Percentiles rank a stretch among this genome's conserved stretches.
phyloP scores from a whole-genome alignment of 106 monocot species.

The Narthecium ossifragum region DNA sequence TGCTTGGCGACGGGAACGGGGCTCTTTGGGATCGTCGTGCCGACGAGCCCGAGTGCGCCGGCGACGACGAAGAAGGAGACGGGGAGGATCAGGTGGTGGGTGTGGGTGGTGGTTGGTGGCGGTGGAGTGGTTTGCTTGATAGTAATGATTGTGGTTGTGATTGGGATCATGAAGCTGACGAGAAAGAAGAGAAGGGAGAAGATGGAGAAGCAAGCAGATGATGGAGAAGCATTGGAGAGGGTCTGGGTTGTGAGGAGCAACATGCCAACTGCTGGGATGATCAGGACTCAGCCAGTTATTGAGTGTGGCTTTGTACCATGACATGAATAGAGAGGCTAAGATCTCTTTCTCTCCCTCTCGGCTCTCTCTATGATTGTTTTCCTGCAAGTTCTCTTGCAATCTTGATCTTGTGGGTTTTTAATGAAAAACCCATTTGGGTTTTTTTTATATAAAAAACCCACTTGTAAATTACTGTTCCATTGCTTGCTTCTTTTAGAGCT shows the following conservation, averaged over 20 bases:
- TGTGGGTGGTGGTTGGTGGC: conserved; percentile 4
- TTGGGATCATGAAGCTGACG: not conserved
- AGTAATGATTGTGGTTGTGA: not conserved
- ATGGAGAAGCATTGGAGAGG: conserved; percentile 2
- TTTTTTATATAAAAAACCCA: too few species aligned
- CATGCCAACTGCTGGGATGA: conserved; percentile 12
- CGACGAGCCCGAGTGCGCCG: not conserved
- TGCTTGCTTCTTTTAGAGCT: too few species aligned
- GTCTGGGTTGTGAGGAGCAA: conserved; percentile 8
- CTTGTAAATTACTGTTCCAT: too few species aligned
- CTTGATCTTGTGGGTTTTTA: too few species aligned
- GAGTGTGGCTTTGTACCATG: conserved; percentile 11
- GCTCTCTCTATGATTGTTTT: too few species aligned
- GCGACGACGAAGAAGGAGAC: not conserved
- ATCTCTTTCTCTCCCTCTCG: too few species aligned
- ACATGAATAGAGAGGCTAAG: too few species aligned
- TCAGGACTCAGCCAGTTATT: conserved; percentile 15
- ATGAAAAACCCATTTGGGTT: too few species aligned
- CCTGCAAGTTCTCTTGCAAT: too few species aligned
- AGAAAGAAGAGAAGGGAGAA: conserved; percentile 6
- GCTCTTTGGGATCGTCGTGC: conserved; percentile 17
- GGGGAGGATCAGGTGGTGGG: conserved; percentile 4
- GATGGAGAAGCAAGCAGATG: conserved; percentile 14
- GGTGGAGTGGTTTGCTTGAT: conserved; percentile 5
- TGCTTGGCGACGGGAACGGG: conserved; percentile 6